Evolutionary conservation across 2,329 filamentous ascomycete genomes (phyloP), one percentile per base, ranked within the genome.

Genomic region (Aspergillus quadrilineatus): DNA sequence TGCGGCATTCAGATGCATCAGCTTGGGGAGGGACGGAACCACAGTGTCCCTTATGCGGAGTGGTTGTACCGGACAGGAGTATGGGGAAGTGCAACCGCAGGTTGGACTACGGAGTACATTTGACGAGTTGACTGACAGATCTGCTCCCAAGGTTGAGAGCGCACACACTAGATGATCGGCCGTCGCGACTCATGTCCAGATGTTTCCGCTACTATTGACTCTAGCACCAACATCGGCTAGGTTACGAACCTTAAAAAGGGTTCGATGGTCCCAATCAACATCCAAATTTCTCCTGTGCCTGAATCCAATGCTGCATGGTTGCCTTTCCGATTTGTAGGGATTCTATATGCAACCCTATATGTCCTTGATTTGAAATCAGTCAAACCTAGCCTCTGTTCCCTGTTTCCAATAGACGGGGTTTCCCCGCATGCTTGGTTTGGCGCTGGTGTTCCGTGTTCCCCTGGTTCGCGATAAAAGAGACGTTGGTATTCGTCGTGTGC

Each of bases 351-450:
- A 53, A 8, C 26, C 3, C 39, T 37, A 5, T 37, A 14, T 37
- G 34, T 14, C 3, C 34, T 37, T 14, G 39, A 36, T 42, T 48
- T 54, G 26, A 36, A 47, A 48, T 47, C 7, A 6, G 8, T 14
- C 22, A 47, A 15, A 37, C 34, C 12, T 14, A 37, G 14, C 9
- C 30, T 10, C 22, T 4, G 22, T 37, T 14, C 34, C 34, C 34
- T 37, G 34, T 37, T 37, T 37, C 12, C 34, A 22, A 34, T 34
- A 30, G 12, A 28, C 26, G 17, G 22, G 28, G 30, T 37, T 54
- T 42, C 37, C 52, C 52, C 52, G 34, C 44, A 36, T 47, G 42
- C 51, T 39, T 22, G 32, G 8, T 53, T 9, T 41, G 37, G 42
- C 5, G 17, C 9, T 50, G 47, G 29, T 36, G 30, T 36, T 34